These are phyloP conservation scores for Pseudocercospora eumusae DNA, from an alignment of 2,329 filamentous ascomycete species.

Conservation along the genomic window DNA sequence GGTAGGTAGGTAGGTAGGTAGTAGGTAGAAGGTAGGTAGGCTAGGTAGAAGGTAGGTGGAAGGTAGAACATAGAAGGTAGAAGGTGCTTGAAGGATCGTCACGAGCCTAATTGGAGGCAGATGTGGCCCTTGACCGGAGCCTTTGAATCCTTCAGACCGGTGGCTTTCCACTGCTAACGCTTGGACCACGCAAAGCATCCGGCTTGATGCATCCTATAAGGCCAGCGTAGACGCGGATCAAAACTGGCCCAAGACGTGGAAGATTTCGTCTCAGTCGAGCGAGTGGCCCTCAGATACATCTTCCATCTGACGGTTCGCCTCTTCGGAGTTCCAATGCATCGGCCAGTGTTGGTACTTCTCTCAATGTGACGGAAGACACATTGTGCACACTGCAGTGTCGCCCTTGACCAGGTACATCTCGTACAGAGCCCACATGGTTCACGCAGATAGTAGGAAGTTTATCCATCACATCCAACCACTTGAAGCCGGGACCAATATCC, in stretches of 20 bases:
- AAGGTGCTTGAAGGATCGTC: too few species aligned
- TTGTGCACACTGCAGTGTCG: neutral
- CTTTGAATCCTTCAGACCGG: constrained; percentile 1
- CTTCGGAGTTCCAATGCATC: neutral
- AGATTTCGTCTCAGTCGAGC: neutral
- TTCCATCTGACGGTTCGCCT: neutral
- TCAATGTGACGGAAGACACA: neutral
- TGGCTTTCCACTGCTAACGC: neutral
- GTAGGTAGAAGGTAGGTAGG: too few species aligned
- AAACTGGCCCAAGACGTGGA: neutral
- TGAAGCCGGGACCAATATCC: constrained; percentile 2
- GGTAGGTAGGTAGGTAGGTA: too few species aligned
- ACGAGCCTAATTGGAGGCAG: too few species aligned
- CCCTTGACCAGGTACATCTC: neutral
- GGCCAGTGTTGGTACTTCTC: neutral
- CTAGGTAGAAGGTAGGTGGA: too few species aligned
- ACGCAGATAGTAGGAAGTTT: constrained; percentile 4
- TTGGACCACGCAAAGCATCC: neutral
- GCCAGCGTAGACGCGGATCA: neutral
- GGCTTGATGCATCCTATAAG: neutral
- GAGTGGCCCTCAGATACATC: neutral
- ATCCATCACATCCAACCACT: constrained; percentile 13
- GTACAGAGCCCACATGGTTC: constrained; percentile 13
- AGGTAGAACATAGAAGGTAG: too few species aligned
- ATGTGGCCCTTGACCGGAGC: neutral